Percentiles rank a stretch among this genome's conserved stretches.
phyloP scores from a whole-genome alignment of 148 eudicot genomes.

The Mesembryanthemum crystallinum region DNA sequence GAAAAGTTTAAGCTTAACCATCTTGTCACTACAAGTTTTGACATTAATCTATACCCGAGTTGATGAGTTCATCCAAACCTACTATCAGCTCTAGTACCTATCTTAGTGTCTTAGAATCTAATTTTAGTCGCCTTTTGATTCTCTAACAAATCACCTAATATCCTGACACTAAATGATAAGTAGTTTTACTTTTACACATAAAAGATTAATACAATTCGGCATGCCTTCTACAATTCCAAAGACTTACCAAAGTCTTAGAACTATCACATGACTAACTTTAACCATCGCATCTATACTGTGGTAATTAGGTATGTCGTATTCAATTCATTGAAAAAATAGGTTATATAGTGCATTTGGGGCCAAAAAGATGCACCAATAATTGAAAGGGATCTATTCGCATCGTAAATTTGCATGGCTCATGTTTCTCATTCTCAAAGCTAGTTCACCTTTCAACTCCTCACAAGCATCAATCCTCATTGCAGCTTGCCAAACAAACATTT shows the following conservation, averaged over 20 bases:
- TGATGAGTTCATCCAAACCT: background rate
- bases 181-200: background rate
- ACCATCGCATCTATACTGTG: too few relatives aligned
- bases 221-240: background rate
- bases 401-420: too few relatives aligned
- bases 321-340: too few relatives aligned
- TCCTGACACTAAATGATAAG: background rate
- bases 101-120: background rate
- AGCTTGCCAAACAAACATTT: too few relatives aligned
- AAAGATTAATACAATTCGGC: background rate
- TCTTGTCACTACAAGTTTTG: background rate
- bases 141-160: background rate
- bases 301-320: too few relatives aligned
- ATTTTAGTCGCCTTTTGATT: background rate
- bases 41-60: background rate
- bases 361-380: background rate
- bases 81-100: background rate
- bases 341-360: too few relatives aligned
- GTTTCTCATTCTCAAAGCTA: too few relatives aligned
- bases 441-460: background rate
- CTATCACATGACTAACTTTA: too few relatives aligned
- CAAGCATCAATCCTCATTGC: background rate
- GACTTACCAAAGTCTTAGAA: background rate
- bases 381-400: too few relatives aligned
- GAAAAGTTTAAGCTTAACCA: background rate